These are phyloP conservation scores for Paxillus involutus DNA, from an alignment of 768 basidiomycete species.

Conservation along the genomic window DNA sequence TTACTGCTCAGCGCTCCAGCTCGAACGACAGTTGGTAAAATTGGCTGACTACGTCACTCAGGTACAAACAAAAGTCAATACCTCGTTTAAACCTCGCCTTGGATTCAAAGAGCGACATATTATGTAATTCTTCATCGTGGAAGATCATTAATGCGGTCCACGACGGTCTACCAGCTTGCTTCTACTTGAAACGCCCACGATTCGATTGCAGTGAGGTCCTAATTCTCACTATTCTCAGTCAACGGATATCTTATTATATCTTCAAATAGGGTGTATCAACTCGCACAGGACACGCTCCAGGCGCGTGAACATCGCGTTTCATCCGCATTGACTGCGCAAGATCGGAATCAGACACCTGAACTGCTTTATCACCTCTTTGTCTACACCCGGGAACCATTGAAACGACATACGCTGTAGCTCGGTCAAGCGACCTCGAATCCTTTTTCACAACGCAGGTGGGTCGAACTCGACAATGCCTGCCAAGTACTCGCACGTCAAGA, in stretches of 20 bases:
- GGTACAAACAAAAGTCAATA: too few relatives aligned
- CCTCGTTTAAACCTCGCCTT: too few relatives aligned
- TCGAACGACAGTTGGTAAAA: too few relatives aligned
- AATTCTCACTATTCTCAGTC: too few relatives aligned
- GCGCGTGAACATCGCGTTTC: neutral
- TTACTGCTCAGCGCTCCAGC: too few relatives aligned
- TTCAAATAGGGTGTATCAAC: neutral
- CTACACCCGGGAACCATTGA: neutral
- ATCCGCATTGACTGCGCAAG: constrained; percentile 14
- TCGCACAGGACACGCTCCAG: constrained; percentile 1
- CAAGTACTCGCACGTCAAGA: constrained; percentile 77
- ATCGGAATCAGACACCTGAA: constrained; percentile 9
- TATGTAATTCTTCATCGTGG: too few relatives aligned
- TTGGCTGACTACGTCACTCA: too few relatives aligned
- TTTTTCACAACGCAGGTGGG: neutral
- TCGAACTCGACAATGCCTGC: constrained; percentile 50
- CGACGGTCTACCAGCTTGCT: neutral
- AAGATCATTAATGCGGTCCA: too few relatives aligned
- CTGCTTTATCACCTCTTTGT: neutral
- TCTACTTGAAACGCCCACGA: neutral
- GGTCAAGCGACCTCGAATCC: neutral
- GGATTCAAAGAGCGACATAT: too few relatives aligned
- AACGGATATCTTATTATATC: neutral
- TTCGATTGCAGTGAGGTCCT: neutral
- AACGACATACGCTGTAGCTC: neutral